Evolutionary conservation across 345 rosid genomes (phyloP).

Genomic region (Iberis pinnata): DNA sequence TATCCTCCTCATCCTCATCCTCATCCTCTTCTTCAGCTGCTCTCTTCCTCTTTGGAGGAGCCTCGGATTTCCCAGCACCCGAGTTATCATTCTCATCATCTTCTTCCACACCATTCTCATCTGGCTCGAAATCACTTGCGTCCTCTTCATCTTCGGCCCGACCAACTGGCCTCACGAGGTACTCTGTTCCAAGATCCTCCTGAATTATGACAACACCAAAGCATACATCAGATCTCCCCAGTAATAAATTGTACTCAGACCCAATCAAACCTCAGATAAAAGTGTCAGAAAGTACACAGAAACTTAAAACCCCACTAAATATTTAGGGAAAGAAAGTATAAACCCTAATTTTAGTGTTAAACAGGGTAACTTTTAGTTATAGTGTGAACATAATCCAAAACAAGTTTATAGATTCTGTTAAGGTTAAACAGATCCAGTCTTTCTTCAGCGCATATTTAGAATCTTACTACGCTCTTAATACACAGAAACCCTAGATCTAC

Average conservation of each 20-base stretch:
- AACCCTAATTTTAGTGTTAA: slow-evolving; percentile 16
- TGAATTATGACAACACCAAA: too few relatives aligned
- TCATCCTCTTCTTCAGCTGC: slow-evolving; percentile 44
- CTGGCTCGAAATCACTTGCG: neutral
- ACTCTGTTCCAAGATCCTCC: slow-evolving; percentile 59
- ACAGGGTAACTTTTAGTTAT: too few relatives aligned
- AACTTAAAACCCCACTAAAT: neutral
- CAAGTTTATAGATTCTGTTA: neutral
- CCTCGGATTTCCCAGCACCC: slow-evolving; percentile 52
- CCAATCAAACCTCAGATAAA: too few relatives aligned
- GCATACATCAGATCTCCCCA: too few relatives aligned
- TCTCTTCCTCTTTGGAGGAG: slow-evolving; percentile 68
- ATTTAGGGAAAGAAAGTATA: slow-evolving; percentile 5
- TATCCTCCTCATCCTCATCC: slow-evolving; percentile 66
- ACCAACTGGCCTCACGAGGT: slow-evolving; percentile 42
- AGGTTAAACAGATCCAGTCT: slow-evolving; percentile 22
- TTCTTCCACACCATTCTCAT: slow-evolving; percentile 28
- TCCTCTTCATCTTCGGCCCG: slow-evolving; percentile 60
- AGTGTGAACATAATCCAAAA: neutral
- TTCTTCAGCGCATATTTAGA: too few relatives aligned
- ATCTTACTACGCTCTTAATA: neutral
- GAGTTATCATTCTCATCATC: slow-evolving; percentile 48
- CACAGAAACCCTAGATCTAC: slow-evolving; percentile 18
- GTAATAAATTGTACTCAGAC: too few relatives aligned
- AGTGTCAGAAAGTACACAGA: neutral